Conservation (phyloP, 2,329 filamentous ascomycete species). For the Aspergillus felis region DNA sequence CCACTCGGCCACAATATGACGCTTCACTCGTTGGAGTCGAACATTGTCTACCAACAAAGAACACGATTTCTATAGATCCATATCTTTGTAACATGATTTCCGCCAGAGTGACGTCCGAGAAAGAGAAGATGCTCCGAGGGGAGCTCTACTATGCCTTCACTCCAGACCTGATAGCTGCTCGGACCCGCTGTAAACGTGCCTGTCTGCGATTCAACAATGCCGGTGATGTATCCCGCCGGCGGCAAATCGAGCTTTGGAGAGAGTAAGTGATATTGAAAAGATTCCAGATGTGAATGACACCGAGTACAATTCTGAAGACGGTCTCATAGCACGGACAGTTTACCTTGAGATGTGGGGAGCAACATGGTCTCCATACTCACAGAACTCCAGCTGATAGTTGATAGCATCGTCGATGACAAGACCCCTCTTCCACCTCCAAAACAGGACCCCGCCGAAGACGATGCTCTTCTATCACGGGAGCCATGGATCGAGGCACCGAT, state of each 20-base stretch:
- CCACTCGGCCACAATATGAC: neutral
- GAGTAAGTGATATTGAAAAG: slow-evolving; percentile 52
- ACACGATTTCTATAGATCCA: slow-evolving; percentile 11
- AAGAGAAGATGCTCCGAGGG: slow-evolving; percentile 56
- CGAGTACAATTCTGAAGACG: neutral
- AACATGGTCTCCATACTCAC: neutral
- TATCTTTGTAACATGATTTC: neutral
- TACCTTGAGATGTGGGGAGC: neutral
- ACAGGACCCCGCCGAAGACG: slow-evolving; percentile 59
- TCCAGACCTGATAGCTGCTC: slow-evolving; percentile 61
- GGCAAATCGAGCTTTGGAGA: slow-evolving; percentile 64
- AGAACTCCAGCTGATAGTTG: slow-evolving; percentile 2
- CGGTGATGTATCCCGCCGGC: slow-evolving; percentile 57
- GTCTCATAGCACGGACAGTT: neutral
- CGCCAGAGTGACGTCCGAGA: slow-evolving; percentile 14
- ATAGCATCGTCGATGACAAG: slow-evolving; percentile 60
- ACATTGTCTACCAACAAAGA: neutral
- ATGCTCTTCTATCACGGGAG: slow-evolving; percentile 58
- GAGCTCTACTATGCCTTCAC: slow-evolving; percentile 73
- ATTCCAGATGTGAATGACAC: neutral
- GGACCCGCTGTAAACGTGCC: slow-evolving; percentile 60
- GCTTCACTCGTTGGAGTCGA: neutral
- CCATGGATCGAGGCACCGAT: slow-evolving; percentile 69
- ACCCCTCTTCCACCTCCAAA: slow-evolving; percentile 60
- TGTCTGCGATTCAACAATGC: slow-evolving; percentile 62